phyloP scores from a whole-genome alignment of 1,284 basidiomycete genomes.

The Ceratobasidium papillatum region DNA sequence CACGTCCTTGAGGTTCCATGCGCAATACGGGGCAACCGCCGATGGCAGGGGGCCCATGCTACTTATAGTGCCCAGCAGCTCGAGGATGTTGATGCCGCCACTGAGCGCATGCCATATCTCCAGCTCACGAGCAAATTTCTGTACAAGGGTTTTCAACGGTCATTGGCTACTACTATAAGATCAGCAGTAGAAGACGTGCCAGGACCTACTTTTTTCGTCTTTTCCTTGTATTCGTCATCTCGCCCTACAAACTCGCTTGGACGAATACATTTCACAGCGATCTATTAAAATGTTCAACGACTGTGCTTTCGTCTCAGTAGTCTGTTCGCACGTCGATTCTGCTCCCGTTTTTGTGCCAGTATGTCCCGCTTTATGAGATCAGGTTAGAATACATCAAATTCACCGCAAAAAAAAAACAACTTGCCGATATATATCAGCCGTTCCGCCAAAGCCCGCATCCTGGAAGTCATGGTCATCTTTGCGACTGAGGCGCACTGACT shows the following conservation, averaged over 20 bases:
- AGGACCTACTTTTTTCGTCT: background rate
- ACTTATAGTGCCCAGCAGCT: slow-evolving; percentile 6
- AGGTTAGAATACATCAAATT: no score
- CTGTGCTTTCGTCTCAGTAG: background rate
- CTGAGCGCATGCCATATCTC: slow-evolving; percentile 3
- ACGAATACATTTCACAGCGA: slow-evolving; percentile 26
- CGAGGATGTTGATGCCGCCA: background rate
- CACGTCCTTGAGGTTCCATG: slow-evolving; percentile 24
- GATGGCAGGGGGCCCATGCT: slow-evolving; percentile 1
- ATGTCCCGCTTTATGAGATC: slow-evolving; percentile 22
- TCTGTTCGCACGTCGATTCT: background rate
- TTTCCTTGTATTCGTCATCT: background rate
- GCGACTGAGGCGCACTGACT: background rate
- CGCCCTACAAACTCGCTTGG: background rate
- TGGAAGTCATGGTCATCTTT: background rate
- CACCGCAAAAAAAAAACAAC: no score
- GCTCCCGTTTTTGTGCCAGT: background rate
- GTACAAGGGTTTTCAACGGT: background rate
- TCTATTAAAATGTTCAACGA: background rate
- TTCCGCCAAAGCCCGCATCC: background rate
- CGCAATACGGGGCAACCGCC: background rate
- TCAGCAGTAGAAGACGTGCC: background rate
- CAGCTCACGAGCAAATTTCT: slow-evolving; percentile 20
- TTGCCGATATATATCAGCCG: background rate
- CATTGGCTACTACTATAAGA: background rate